Conservation (phyloP, 768 basidiomycete genomes). For the Steccherinum ochraceum region DNA sequence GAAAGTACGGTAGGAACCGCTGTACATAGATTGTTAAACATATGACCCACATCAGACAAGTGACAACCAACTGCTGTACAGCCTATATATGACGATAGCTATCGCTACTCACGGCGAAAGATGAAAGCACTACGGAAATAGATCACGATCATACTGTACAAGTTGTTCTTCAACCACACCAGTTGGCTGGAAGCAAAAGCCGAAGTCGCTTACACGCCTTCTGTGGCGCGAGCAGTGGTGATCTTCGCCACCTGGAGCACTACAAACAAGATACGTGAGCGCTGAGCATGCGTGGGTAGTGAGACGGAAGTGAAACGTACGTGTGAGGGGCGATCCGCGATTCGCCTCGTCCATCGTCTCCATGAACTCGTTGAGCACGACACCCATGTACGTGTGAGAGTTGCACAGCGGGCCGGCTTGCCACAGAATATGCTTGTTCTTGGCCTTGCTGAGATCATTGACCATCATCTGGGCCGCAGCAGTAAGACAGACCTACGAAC, state of each 20-base stretch:
- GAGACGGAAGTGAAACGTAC: conserved; percentile 1
- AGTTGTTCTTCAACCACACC: too few species aligned
- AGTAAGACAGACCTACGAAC: conserved; percentile 6
- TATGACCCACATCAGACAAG: not conserved
- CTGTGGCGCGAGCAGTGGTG: not conserved
- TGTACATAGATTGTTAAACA: not conserved
- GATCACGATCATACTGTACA: too few species aligned
- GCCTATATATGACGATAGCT: too few species aligned
- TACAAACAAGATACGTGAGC: not conserved
- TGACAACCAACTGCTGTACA: not conserved
- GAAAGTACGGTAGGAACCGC: not conserved
- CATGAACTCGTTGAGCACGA: conserved; percentile 1
- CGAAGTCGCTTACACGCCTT: not conserved
- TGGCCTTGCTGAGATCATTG: conserved; percentile 1
- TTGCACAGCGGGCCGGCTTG: conserved; percentile 1
- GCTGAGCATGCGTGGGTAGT: not conserved
- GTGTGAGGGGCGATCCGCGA: conserved; percentile 5
- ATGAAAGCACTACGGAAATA: too few species aligned
- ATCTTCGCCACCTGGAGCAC: not conserved
- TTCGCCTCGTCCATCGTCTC: conserved; percentile 2
- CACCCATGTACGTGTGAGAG: not conserved
- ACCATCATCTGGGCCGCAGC: conserved; percentile 1
- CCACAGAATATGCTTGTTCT: not conserved
- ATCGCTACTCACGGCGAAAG: too few species aligned
- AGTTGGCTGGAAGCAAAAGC: too few species aligned